These are phyloP conservation scores for Sclerotinia trifoliorum DNA, from an alignment of 2,329 filamentous ascomycete species.

Conservation along the genomic window DNA sequence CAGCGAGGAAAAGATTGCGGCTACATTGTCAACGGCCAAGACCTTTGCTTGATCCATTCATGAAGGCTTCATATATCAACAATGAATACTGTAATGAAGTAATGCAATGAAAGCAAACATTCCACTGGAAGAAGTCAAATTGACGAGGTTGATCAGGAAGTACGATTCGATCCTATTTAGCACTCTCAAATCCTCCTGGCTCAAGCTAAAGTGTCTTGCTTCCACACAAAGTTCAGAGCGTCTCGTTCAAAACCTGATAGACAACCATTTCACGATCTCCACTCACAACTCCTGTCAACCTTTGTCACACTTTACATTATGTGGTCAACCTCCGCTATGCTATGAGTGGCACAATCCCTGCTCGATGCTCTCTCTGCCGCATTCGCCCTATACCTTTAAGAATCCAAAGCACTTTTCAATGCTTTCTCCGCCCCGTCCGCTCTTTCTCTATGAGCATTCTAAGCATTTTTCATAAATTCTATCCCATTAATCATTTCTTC, in stretches of 20 bases:
- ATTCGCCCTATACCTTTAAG: too few species aligned
- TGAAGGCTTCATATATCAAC: background rate
- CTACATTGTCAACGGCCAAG: background rate
- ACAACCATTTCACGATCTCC: background rate
- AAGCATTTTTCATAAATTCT: too few species aligned
- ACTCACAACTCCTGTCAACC: too few species aligned
- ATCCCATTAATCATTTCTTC: background rate
- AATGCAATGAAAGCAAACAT: background rate
- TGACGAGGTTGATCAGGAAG: fast-evolving
- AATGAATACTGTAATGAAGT: background rate
- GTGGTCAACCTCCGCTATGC: too few species aligned
- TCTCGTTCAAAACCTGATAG: background rate
- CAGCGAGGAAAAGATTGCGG: too few species aligned
- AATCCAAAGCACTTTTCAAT: too few species aligned
- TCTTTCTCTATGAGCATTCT: background rate
- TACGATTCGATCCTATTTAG: background rate
- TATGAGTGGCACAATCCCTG: background rate
- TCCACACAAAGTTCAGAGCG: background rate
- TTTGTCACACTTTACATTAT: too few species aligned
- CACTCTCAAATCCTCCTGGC: background rate
- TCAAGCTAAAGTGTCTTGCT: background rate
- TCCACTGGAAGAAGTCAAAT: background rate
- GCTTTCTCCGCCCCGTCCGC: too few species aligned
- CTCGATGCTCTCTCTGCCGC: background rate
- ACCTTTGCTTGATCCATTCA: background rate